These are phyloP conservation scores for Pseudogymnoascus sp. DNA, from an alignment of 2,329 filamentous ascomycete species.

Conservation along the genomic window DNA sequence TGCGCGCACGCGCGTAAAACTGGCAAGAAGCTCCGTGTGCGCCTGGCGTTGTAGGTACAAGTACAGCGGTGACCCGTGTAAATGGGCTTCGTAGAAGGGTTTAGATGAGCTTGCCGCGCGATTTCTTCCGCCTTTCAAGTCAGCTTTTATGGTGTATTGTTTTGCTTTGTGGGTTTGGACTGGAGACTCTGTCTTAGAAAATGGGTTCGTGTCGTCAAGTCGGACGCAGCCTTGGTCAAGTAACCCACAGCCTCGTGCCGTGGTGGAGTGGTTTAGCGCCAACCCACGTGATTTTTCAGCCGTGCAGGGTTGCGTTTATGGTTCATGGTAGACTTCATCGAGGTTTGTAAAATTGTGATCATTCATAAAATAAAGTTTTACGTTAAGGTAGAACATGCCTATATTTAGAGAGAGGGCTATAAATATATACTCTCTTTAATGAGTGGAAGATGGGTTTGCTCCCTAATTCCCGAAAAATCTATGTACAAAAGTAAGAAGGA, in stretches of 20 bases:
- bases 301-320: background rate
- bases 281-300: background rate
- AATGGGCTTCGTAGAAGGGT: background rate
- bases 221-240: background rate
- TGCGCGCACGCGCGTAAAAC: background rate
- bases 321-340: background rate
- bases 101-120: background rate
- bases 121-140: background rate
- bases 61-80: background rate
- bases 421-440: constrained; percentile 2
- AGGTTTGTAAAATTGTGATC: background rate
- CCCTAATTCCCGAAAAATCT: background rate
- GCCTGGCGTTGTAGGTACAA: background rate
- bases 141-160: background rate
- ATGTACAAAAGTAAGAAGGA: constrained; percentile 3
- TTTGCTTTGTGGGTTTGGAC: background rate
- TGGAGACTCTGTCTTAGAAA: background rate
- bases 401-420: constrained; percentile 7
- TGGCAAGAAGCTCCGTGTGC: background rate
- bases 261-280: background rate
- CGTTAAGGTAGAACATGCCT: background rate
- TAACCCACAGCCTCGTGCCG: background rate
- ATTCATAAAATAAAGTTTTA: background rate
- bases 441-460: background rate
- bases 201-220: background rate